Percentiles rank a stretch among this genome's conserved stretches.
Evolutionary conservation across 2,329 filamentous ascomycete species (phyloP).

Genomic region (Gremmenia infestans): DNA sequence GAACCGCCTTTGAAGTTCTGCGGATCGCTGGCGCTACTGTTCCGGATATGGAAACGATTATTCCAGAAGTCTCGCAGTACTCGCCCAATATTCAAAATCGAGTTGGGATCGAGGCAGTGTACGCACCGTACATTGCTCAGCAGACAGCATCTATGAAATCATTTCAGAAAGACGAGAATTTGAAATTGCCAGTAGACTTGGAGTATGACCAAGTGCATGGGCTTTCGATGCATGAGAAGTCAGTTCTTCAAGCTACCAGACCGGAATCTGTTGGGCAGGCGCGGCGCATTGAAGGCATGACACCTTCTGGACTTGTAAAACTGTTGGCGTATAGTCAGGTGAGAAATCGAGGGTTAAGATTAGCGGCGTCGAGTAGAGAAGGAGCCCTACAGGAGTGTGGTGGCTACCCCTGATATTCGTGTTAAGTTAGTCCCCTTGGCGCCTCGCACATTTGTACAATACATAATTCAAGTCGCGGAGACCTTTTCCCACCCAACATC

Average conservation of each 20-base stretch:
- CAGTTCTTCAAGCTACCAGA: constrained; percentile 60
- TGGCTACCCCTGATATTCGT: background rate
- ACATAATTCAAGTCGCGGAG: background rate
- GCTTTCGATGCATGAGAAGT: constrained; percentile 74
- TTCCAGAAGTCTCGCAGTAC: constrained; percentile 55
- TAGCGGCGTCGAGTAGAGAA: background rate
- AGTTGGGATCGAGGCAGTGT: constrained; percentile 75
- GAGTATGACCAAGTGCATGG: constrained; percentile 72
- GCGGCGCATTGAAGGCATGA: constrained; percentile 75
- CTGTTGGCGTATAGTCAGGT: constrained; percentile 56
- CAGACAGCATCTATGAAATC: constrained; percentile 62
- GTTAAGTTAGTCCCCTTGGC: background rate
- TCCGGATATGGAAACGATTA: constrained; percentile 48
- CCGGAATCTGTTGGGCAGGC: constrained; percentile 90
- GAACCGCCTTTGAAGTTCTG: constrained; percentile 75
- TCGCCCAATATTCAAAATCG: constrained; percentile 57
- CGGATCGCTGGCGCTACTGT: constrained; percentile 58
- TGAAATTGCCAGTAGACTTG: constrained; percentile 67
- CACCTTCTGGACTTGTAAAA: constrained; percentile 53
- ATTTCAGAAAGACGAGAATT: constrained; percentile 70
- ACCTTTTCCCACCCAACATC: background rate
- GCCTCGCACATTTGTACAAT: background rate
- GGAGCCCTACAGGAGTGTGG: background rate
- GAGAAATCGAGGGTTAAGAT: constrained; percentile 7
- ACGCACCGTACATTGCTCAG: constrained; percentile 77